Conservation (phyloP, 352 stramenopile species). For the Saprolegnia diclina region DNA sequence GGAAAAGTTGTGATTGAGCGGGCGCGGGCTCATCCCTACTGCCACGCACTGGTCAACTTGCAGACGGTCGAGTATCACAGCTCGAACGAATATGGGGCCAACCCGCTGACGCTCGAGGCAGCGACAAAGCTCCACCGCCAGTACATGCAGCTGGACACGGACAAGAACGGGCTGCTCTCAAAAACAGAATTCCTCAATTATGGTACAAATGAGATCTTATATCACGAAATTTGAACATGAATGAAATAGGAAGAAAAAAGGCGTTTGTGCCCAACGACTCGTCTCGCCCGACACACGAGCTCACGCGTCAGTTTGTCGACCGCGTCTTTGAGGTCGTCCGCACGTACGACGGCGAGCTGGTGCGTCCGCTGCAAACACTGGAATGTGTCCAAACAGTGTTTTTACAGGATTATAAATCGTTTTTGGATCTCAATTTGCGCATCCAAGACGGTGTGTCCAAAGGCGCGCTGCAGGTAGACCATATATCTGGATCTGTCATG, state of each 20-base stretch:
- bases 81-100: not conserved
- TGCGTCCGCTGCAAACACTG: not conserved
- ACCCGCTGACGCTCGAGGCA: constrained; percentile 6
- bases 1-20: constrained; percentile 19
- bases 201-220: not conserved
- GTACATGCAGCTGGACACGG: constrained; percentile 22
- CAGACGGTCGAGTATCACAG: constrained; percentile 6
- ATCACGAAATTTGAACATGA: no score
- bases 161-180: constrained; percentile 26
- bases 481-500: not conserved
- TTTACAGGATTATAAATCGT: constrained; percentile 21
- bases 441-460: constrained; percentile 19
- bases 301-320: constrained; percentile 20
- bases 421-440: constrained; percentile 25
- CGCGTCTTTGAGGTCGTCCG: constrained; percentile 15
- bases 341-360: constrained; percentile 25
- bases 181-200: constrained; percentile 9
- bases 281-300: not conserved
- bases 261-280: constrained; percentile 9
- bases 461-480: constrained; percentile 11
- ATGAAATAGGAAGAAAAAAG: constrained; percentile 22
- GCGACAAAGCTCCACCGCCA: constrained; percentile 9
- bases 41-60: constrained; percentile 10
- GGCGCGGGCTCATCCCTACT: not conserved
- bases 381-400: not conserved